Percentiles rank a stretch among this genome's conserved stretches.
Conservation (phyloP, 140 eudicot species). For the Bidens hawaiensis region DNA sequence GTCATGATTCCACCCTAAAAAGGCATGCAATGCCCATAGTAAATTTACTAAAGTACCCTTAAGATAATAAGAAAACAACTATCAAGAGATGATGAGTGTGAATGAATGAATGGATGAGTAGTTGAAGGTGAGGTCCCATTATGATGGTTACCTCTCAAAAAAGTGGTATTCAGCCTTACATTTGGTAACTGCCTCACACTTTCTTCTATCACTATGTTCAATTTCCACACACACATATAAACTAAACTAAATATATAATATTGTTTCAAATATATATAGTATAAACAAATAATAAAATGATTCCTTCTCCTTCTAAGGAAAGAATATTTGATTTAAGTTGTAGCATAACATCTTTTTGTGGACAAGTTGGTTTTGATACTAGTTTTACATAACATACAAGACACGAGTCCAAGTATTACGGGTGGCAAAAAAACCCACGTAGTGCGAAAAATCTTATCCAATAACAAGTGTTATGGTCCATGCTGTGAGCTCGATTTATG, state of each 20-base stretch:
- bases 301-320: neutral
- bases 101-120: conserved; percentile 8
- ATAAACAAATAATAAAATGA: neutral
- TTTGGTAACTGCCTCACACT: neutral
- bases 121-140: conserved; percentile 29
- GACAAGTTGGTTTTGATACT: neutral
- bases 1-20: conserved; percentile 2
- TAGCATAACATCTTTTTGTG: too few relatives aligned
- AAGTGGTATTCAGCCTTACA: conserved; percentile 14
- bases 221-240: neutral
- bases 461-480: too few relatives aligned
- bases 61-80: conserved; percentile 10
- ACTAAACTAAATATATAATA: neutral
- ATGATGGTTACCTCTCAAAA: conserved; percentile 19
- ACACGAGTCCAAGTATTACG: too few relatives aligned
- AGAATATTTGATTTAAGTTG: neutral
- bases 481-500: too few relatives aligned
- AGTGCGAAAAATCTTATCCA: too few relatives aligned
- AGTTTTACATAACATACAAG: neutral
- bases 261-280: neutral
- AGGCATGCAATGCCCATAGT: too few relatives aligned
- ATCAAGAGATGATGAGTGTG: conserved; percentile 3
- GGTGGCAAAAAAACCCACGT: too few relatives aligned
- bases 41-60: conserved; percentile 12
- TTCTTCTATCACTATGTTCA: neutral